Percentiles rank a stretch among this genome's conserved stretches.
Evolutionary conservation across 352 stramenopile genomes (phyloP).

Genomic region (Phytophthora sansomeana): DNA sequence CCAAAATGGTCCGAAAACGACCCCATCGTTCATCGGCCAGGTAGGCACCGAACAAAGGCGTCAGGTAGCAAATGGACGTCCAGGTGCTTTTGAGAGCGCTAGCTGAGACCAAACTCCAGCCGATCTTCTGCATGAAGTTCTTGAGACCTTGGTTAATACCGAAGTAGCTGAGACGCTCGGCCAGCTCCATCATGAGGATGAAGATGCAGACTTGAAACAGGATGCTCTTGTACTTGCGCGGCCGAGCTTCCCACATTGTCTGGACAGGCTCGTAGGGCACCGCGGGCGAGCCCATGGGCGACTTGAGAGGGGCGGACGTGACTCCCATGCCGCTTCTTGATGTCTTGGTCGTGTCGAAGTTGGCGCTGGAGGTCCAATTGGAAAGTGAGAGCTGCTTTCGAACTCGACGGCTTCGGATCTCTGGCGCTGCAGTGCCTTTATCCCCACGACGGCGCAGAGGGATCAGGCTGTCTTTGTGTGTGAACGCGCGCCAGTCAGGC

Average conservation of each 20-base stretch:
- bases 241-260: slow-evolving; percentile 54
- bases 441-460: slow-evolving; percentile 14
- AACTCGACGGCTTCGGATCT: not conserved
- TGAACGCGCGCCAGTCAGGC: slow-evolving; percentile 2
- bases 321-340: slow-evolving; percentile 20
- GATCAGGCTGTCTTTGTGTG: slow-evolving; percentile 10
- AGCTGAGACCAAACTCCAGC: slow-evolving; percentile 64
- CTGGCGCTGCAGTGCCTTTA: slow-evolving; percentile 15
- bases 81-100: slow-evolving; percentile 69
- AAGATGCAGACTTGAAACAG: slow-evolving; percentile 67
- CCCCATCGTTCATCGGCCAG: slow-evolving; percentile 69
- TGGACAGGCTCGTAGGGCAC: slow-evolving; percentile 27
- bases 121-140: slow-evolving; percentile 83
- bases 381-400: slow-evolving; percentile 7
- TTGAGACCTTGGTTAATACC: slow-evolving; percentile 88
- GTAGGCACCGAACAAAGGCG: slow-evolving; percentile 69
- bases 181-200: slow-evolving; percentile 74
- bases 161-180: slow-evolving; percentile 82
- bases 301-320: slow-evolving; percentile 33
- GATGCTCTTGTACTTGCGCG: slow-evolving; percentile 68
- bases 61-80: slow-evolving; percentile 72
- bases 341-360: slow-evolving; percentile 13
- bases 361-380: slow-evolving; percentile 13
- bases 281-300: slow-evolving; percentile 29
- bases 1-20: slow-evolving; percentile 63